Conservation (phyloP, 176 grass and related monocot genomes). For the Poa pratensis region DNA sequence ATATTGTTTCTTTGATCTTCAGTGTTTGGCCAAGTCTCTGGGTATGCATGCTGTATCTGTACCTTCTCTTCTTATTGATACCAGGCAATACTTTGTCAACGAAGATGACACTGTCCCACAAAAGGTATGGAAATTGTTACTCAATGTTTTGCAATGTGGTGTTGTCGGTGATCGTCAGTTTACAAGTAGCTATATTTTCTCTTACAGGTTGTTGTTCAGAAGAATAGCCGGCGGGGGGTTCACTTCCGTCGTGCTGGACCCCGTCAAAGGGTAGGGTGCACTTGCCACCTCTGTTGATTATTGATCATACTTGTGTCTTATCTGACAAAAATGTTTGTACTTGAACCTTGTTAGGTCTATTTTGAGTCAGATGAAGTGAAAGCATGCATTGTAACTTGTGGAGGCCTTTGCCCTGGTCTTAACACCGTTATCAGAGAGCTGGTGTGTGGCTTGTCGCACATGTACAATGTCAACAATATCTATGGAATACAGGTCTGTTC, state of each 20-base stretch:
- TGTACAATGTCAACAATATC: constrained; percentile 85
- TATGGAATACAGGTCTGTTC: constrained; percentile 83
- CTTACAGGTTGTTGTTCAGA: constrained; percentile 74
- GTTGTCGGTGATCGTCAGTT: not conserved
- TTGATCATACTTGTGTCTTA: constrained; percentile 15
- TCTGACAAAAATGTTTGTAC: constrained; percentile 42
- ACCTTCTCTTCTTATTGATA: constrained; percentile 33
- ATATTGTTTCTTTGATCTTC: not conserved
- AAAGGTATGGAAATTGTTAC: constrained; percentile 45
- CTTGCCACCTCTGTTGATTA: constrained; percentile 20
- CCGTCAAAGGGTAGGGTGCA: constrained; percentile 74
- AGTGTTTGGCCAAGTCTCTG: not conserved
- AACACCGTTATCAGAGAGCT: constrained; percentile 98
- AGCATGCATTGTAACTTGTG: constrained; percentile 96
- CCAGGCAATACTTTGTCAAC: constrained; percentile 94
- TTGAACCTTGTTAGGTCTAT: constrained; percentile 62
- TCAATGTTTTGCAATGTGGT: not conserved
- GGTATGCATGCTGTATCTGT: constrained; percentile 33
- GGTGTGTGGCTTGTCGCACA: constrained; percentile 89
- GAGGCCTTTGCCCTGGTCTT: constrained; percentile 97
- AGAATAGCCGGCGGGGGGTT: constrained; percentile 65
- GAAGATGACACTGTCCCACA: constrained; percentile 90
- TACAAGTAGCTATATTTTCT: constrained; percentile 7
- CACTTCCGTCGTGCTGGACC: constrained; percentile 97
- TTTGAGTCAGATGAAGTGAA: constrained; percentile 86